These are phyloP conservation scores for Cytospora paraplurivora DNA, from an alignment of 2,329 filamentous ascomycete genomes.

Conservation along the genomic window DNA sequence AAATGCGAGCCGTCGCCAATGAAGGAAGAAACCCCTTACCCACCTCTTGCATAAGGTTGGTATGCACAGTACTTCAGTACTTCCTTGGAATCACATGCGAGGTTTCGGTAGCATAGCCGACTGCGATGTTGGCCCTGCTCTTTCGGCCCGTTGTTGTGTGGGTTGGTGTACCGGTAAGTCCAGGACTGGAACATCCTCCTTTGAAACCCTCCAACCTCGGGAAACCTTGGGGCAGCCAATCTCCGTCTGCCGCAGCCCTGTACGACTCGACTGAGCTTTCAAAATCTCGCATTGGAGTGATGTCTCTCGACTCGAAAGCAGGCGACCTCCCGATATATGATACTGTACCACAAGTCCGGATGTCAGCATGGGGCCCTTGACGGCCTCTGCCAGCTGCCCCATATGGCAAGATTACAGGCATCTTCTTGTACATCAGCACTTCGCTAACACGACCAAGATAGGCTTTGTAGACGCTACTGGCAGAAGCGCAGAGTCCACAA, in stretches of 20 bases:
- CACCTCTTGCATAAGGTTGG: conserved; percentile 11
- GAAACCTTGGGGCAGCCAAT: not conserved
- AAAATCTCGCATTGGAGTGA: not conserved
- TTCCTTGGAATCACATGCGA: not conserved
- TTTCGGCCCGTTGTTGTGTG: not conserved
- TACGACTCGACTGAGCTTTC: not conserved
- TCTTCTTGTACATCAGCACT: not conserved
- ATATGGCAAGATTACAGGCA: conserved; percentile 4
- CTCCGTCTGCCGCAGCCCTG: not conserved
- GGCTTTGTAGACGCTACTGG: conserved; percentile 1
- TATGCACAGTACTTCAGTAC: not conserved
- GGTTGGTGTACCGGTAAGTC: not conserved
- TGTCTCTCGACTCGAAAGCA: not conserved
- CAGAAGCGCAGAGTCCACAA: conserved; percentile 13
- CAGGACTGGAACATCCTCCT: not conserved
- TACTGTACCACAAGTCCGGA: not conserved
- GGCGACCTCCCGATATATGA: not conserved
- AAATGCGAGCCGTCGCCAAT: conserved; percentile 41
- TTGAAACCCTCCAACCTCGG: not conserved
- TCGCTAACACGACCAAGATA: not conserved
- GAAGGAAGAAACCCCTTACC: conserved; percentile 15
- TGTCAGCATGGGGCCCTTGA: not conserved
- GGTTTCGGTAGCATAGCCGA: not conserved
- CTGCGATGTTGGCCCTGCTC: not conserved
- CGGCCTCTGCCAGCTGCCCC: not conserved